Evolutionary conservation across 2,329 filamentous ascomycete species (phyloP), one percentile per base, ranked within the genome.

Genomic region (Fusarium nodosum): DNA sequence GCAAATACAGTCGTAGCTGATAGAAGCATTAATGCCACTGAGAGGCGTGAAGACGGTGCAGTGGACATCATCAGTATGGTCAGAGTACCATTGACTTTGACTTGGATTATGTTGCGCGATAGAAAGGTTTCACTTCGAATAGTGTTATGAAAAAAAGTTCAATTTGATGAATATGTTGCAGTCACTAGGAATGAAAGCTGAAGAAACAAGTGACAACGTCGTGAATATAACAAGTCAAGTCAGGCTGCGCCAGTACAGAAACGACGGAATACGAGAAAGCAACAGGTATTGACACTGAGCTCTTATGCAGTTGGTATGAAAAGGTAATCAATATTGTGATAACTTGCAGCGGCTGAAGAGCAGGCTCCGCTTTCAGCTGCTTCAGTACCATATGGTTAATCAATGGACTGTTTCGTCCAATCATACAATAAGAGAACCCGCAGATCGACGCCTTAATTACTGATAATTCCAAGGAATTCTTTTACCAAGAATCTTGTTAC

Each of bases 41-140:
- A 36, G 28, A 44, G n/a, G 15, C 3, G 24, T 0, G 36, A 10
- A 15, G 22, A 22, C 3, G 0, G 9, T n/a, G 7, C 16, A 30
- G 10, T 30, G 11, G 6, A 4, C 38, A 41, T 41, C 3, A 1
- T 16, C 1, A 1, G 3, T 12, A 10, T 0, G 7, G 7, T 5
- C 6, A 9, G 7, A 8, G 20, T 41, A 16, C 4, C 12, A 41
- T 16, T 9, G 20, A 16, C 20, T 41, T 24, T 4, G 0, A 3
- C 7, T 20, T 9, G n/a, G 3, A 0, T 15, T 20, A 0, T 41
- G 4, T 5, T 16, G 16, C 13, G 0, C n/a, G 20, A 41, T 41
- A 5, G n/a, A 22, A 12, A 20, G 18, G 0, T 20, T 39, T 12
- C 5, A 12, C n/a, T 8, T 20, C 0, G 20, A 13, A 41, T 2